Conservation (phyloP, 2,329 filamentous ascomycete species). For the Curvularia sp. region DNA sequence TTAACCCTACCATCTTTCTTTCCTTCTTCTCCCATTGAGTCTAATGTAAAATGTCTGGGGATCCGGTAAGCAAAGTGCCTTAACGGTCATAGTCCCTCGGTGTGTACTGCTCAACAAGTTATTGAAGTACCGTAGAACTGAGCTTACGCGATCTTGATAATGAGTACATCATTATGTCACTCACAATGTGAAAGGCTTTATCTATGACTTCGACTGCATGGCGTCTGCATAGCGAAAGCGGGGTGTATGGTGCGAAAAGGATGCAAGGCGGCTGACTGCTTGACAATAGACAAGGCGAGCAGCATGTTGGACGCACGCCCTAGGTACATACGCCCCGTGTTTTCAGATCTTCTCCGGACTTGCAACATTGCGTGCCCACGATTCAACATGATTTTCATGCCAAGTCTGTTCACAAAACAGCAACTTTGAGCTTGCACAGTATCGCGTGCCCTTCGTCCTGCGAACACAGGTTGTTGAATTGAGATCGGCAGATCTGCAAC, state of each 20-base stretch:
- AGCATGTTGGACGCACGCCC: not conserved
- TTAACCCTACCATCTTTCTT: not conserved
- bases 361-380: not conserved
- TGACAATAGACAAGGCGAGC: not conserved
- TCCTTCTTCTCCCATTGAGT: not conserved
- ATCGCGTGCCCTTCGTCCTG: not conserved
- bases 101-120: not conserved
- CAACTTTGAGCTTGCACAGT: not conserved
- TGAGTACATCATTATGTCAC: not conserved
- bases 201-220: not conserved
- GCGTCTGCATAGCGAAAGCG: not conserved
- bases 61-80: conserved; percentile 1
- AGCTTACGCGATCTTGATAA: not conserved
- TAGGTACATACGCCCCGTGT: not conserved
- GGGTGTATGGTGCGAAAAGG: not conserved
- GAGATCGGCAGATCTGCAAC: not conserved
- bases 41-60: not conserved
- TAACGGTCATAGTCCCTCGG: not conserved
- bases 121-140: not conserved
- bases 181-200: not conserved
- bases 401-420: not conserved
- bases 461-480: not conserved
- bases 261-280: not conserved
- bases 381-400: not conserved
- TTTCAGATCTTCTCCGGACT: not conserved